Evolutionary conservation across 2,329 filamentous ascomycete species (phyloP).

Genomic region (Pseudogymnoascus sp.): DNA sequence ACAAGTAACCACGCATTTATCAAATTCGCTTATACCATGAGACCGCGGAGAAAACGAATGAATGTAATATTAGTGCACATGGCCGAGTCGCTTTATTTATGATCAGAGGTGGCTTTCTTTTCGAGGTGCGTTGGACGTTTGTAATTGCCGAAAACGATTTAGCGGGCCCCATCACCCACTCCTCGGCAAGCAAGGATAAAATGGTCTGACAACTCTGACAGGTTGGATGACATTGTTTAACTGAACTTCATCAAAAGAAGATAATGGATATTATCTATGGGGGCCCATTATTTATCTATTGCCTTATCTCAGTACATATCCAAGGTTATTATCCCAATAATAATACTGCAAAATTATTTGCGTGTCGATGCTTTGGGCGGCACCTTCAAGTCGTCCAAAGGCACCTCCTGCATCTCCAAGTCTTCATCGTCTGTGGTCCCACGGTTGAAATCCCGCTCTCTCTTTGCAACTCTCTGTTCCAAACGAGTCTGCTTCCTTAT

Average conservation of each 20-base stretch:
- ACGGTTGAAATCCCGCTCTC: background rate
- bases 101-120: background rate
- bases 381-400: background rate
- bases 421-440: background rate
- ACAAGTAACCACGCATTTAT: background rate
- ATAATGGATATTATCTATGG: background rate
- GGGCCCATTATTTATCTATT: background rate
- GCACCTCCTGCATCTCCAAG: background rate
- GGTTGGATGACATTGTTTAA: background rate
- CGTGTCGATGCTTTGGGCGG: background rate
- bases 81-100: background rate
- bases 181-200: background rate
- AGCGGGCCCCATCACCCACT: background rate
- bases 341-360: background rate
- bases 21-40: background rate
- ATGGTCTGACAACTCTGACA: background rate
- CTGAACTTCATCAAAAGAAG: background rate
- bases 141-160: slow-evolving; percentile 1
- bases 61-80: background rate
- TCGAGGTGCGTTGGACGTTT: background rate
- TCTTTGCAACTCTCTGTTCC: background rate
- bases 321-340: no score
- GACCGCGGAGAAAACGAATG: background rate
- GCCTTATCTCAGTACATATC: background rate
- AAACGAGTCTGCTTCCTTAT: background rate